Evolutionary conservation across 768 basidiomycete species (phyloP).

Genomic region (Mycena latifolia): DNA sequence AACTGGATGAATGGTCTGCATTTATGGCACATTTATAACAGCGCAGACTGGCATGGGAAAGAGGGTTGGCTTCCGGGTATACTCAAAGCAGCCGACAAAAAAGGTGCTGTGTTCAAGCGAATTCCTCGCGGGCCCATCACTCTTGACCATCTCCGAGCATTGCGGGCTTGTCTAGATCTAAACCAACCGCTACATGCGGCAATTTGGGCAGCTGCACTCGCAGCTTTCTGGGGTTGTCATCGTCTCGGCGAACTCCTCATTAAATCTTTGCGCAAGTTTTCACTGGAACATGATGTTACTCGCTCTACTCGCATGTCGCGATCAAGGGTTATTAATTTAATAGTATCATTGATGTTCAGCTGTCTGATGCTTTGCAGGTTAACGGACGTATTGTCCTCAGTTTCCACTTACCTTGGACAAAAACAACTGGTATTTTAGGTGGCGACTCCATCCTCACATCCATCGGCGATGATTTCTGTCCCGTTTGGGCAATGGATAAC

Average conservation of each 20-base stretch:
- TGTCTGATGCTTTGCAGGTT: too few relatives aligned
- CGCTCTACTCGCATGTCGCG: conserved; percentile 16
- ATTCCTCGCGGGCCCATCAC: conserved; percentile 32
- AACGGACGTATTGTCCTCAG: not conserved
- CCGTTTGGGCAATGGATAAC: conserved; percentile 34
- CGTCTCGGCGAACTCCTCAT: conserved; percentile 25
- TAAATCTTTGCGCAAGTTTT: not conserved
- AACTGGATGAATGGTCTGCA: conserved; percentile 19
- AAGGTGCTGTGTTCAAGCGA: conserved; percentile 16
- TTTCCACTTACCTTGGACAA: conserved; percentile 38
- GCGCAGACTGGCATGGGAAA: conserved; percentile 25
- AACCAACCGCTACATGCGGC: conserved; percentile 20
- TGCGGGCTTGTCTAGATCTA: conserved; percentile 20
- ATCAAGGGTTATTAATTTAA: not conserved
- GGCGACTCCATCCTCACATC: conserved; percentile 30
- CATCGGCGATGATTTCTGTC: conserved; percentile 30
- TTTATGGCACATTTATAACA: conserved; percentile 15
- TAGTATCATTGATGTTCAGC: too few relatives aligned
- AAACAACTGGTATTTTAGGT: conserved; percentile 17
- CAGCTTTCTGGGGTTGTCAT: conserved; percentile 34
- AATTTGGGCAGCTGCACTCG: conserved; percentile 30
- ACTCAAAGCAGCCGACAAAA: conserved; percentile 21
- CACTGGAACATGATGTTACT: not conserved
- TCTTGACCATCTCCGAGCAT: conserved; percentile 1
- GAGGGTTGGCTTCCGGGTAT: conserved; percentile 27